phyloP scores from a whole-genome alignment of 2,329 filamentous ascomycete genomes.

The Pezicula neosporulosa region DNA sequence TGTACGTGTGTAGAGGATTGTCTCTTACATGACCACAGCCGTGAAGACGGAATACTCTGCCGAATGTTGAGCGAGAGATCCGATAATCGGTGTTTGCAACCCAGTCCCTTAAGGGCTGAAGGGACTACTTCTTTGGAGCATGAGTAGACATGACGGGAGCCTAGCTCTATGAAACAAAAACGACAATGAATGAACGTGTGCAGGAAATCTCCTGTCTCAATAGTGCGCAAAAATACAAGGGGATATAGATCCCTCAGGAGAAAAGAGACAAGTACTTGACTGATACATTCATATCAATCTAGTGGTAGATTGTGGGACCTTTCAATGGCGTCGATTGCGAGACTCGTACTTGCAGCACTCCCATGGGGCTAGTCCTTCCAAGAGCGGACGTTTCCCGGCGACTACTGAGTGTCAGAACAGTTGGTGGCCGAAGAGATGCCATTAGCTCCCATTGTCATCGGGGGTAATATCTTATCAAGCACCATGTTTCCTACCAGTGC shows the following conservation, averaged over 20 bases:
- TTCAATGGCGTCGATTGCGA: too few relatives aligned
- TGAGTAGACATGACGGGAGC: neutral
- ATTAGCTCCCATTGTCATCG: too few relatives aligned
- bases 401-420: too few relatives aligned
- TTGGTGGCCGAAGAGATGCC: too few relatives aligned
- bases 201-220: neutral
- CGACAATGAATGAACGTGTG: neutral
- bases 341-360: too few relatives aligned
- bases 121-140: neutral
- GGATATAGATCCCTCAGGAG: neutral
- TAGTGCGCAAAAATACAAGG: neutral
- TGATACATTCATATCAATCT: too few relatives aligned
- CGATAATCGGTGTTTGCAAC: conserved; percentile 25
- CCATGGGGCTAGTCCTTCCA: too few relatives aligned
- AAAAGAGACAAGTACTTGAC: neutral
- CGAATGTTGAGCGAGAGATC: conserved; percentile 41
- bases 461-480: too few relatives aligned
- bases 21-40: conserved; percentile 64
- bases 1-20: too few relatives aligned
- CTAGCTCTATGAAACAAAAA: neutral
- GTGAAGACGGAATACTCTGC: conserved; percentile 60
- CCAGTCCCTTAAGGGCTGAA: conserved; percentile 25
- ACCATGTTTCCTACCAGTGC: too few relatives aligned
- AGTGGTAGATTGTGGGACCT: too few relatives aligned
- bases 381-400: too few relatives aligned